phyloP scores from a whole-genome alignment of 768 basidiomycete genomes.

The Kwoniella dejecticola region DNA sequence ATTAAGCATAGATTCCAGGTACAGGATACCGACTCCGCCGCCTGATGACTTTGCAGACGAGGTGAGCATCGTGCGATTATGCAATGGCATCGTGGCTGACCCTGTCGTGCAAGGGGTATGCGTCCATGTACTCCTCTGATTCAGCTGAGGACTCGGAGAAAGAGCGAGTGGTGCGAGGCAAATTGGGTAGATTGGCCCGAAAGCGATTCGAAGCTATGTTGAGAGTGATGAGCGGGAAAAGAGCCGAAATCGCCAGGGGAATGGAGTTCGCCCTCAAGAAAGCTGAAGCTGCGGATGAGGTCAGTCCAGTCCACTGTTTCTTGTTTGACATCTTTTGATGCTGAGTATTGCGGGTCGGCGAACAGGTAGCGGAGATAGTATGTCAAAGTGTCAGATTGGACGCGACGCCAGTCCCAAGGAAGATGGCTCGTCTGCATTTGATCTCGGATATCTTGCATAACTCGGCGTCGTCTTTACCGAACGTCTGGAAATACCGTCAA shows the following conservation, averaged over 20 bases:
- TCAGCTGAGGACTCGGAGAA: constrained; percentile 91
- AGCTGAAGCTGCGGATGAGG: constrained; percentile 93
- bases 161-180: constrained; percentile 73
- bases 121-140: constrained; percentile 66
- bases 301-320: constrained; percentile 52
- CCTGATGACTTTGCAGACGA: constrained; percentile 56
- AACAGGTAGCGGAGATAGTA: constrained; percentile 84
- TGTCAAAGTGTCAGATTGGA: constrained; percentile 84
- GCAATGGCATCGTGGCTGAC: background rate
- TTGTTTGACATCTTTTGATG: background rate
- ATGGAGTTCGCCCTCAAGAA: constrained; percentile 98
- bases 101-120: constrained; percentile 49
- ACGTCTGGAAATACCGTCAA: constrained; percentile 96
- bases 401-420: constrained; percentile 94
- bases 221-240: constrained; percentile 76
- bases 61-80: no score
- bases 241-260: constrained; percentile 87
- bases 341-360: no score
- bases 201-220: constrained; percentile 88
- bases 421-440: constrained; percentile 89
- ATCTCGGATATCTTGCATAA: constrained; percentile 98
- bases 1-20: constrained; percentile 54
- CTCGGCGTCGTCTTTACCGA: constrained; percentile 87
- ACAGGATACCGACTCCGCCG: constrained; percentile 56
- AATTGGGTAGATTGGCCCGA: constrained; percentile 75